Evolutionary conservation across 208 protist species (phyloP).

Genomic region (Hexamita inflata): DNA sequence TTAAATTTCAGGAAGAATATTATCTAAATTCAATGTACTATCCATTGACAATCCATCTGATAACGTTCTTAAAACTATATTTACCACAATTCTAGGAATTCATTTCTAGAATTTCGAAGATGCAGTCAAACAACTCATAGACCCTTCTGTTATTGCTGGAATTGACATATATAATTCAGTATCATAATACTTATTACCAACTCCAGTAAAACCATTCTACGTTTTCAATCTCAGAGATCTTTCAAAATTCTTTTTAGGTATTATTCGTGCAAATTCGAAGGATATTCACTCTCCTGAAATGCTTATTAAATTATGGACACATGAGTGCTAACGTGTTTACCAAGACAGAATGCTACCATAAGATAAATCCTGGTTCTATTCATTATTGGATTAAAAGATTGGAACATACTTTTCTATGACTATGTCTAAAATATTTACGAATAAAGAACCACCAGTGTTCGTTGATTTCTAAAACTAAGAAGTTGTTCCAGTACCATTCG

Average conservation of each 20-base stretch:
- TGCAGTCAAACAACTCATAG: conserved; percentile 67
- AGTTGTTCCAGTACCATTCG: conserved; percentile 38
- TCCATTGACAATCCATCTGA: conserved; percentile 80
- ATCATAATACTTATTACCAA: conserved; percentile 74
- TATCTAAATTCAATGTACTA: conserved; percentile 72
- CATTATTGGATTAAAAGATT: conserved; percentile 11
- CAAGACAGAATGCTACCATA: conserved; percentile 78
- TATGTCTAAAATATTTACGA: conserved; percentile 31
- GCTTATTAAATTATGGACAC: conserved; percentile 76
- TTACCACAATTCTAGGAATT: conserved; percentile 69
- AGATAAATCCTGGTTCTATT: background rate
- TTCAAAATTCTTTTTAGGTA: conserved; percentile 74
- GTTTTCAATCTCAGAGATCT: conserved; percentile 91
- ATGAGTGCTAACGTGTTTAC: conserved; percentile 86
- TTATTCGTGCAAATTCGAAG: conserved; percentile 64
- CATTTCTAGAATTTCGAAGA: conserved; percentile 66
- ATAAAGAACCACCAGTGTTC: conserved; percentile 42
- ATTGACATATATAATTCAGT: conserved; percentile 76
- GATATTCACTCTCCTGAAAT: conserved; percentile 22
- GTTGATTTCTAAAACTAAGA: conserved; percentile 64
- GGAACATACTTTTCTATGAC: conserved; percentile 26
- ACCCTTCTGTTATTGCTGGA: conserved; percentile 71
- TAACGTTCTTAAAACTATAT: conserved; percentile 81
- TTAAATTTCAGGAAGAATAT: conserved; percentile 69
- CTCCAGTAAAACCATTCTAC: conserved; percentile 90